A percentile compares a stretch with the other conserved stretches of the same genome.
These are phyloP conservation scores for Wickerhamomyces ciferrii DNA, from an alignment of 805 yeast species.

Conservation along the genomic window DNA sequence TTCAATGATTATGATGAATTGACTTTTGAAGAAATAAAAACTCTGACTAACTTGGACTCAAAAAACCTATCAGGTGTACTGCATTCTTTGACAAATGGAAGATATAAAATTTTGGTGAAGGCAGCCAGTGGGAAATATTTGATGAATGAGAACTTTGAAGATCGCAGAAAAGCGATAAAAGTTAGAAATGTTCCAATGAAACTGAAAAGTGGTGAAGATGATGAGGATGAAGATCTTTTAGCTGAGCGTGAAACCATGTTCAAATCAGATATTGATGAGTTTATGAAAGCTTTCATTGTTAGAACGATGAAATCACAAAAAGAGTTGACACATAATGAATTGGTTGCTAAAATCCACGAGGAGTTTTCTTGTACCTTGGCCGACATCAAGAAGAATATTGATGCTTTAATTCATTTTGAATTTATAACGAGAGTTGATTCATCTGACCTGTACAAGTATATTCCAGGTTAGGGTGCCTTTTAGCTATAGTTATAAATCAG, in stretches of 20 bases:
- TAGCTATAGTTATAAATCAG: too few species aligned
- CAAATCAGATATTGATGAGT: constrained; percentile 5
- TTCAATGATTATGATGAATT: constrained; percentile 13
- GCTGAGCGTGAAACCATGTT: not conserved
- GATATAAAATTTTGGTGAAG: constrained; percentile 13
- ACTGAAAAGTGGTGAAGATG: constrained; percentile 10
- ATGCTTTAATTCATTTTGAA: constrained; percentile 7
- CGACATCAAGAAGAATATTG: constrained; percentile 8
- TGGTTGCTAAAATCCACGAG: constrained; percentile 6
- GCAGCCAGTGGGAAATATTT: constrained; percentile 4
- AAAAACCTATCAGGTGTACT: constrained; percentile 10
- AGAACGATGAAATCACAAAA: constrained; percentile 11
- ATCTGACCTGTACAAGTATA: constrained; percentile 11
- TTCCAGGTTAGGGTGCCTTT: constrained; percentile 14
- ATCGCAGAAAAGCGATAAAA: constrained; percentile 8
- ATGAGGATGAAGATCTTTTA: constrained; percentile 4
- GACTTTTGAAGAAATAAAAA: constrained; percentile 9
- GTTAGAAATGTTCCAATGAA: constrained; percentile 15
- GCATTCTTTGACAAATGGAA: constrained; percentile 19
- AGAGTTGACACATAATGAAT: constrained; percentile 9
- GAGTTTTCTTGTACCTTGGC: constrained; percentile 3
- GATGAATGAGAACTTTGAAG: constrained; percentile 14
- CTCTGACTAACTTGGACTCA: constrained; percentile 10
- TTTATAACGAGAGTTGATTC: constrained; percentile 6
- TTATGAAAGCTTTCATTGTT: constrained; percentile 16